These are phyloP conservation scores for Staphylotrichum tortipilum DNA, from an alignment of 495 filamentous ascomycete genomes.

Conservation along the genomic window DNA sequence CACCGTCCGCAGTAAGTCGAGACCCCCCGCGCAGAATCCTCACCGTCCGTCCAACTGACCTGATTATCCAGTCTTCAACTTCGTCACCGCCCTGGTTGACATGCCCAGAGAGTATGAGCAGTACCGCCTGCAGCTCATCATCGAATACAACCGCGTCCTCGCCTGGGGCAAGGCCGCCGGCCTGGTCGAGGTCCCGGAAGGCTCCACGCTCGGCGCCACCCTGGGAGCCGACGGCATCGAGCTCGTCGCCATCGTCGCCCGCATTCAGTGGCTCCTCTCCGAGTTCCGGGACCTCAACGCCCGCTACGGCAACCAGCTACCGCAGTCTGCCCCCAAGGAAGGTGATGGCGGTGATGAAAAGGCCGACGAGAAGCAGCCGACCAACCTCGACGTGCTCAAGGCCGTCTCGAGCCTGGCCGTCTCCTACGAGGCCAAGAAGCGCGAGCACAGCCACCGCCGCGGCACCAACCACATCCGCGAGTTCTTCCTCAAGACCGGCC, in stretches of 20 bases:
- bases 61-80: slow-evolving; percentile 26
- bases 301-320: slow-evolving; percentile 25
- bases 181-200: slow-evolving; percentile 22
- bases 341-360: neutral
- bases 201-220: slow-evolving; percentile 15
- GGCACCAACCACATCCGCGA: slow-evolving; percentile 22
- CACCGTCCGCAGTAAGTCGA: slow-evolving; percentile 17
- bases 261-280: slow-evolving; percentile 25
- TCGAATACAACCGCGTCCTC: slow-evolving; percentile 29
- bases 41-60: no score
- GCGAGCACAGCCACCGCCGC: slow-evolving; percentile 9
- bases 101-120: slow-evolving; percentile 26
- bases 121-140: slow-evolving; percentile 27
- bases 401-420: slow-evolving; percentile 23
- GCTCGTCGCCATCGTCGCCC: slow-evolving; percentile 20
- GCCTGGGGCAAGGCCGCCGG: slow-evolving; percentile 29
- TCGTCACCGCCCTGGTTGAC: slow-evolving; percentile 24
- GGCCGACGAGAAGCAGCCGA: slow-evolving; percentile 1
- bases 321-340: neutral
- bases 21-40: no score
- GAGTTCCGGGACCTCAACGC: slow-evolving; percentile 27
- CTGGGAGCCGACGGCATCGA: slow-evolving; percentile 23
- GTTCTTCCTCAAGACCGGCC: slow-evolving; percentile 19
- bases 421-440: slow-evolving; percentile 23
- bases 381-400: slow-evolving; percentile 17